Conservation (phyloP, 306 rosid species). For the Calophaca sinica region DNA sequence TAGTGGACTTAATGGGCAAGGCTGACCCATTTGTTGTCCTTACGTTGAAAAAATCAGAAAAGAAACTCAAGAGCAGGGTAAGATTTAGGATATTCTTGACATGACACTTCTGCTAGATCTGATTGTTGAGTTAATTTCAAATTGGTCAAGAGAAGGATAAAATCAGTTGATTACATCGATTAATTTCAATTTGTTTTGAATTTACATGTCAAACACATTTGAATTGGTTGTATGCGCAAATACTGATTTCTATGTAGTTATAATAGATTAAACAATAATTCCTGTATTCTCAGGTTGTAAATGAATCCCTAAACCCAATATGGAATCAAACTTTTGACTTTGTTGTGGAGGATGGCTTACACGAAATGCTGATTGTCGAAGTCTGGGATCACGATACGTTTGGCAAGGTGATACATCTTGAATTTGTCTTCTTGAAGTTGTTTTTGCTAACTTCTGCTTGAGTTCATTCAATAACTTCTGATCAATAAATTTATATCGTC, state of each 20-base stretch:
- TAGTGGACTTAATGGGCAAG: slow-evolving; percentile 85
- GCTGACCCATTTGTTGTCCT: slow-evolving; percentile 91
- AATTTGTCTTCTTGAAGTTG: slow-evolving; percentile 2
- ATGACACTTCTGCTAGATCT: neutral
- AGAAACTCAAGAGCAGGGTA: slow-evolving; percentile 86
- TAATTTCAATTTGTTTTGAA: neutral
- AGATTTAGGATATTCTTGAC: slow-evolving; percentile 42
- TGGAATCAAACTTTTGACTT: slow-evolving; percentile 98
- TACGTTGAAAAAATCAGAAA: slow-evolving; percentile 75
- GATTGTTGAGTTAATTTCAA: neutral
- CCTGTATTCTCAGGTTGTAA: slow-evolving; percentile 69
- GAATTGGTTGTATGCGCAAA: neutral
- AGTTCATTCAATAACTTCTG: neutral
- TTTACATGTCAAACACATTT: slow-evolving; percentile 28
- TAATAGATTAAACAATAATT: neutral
- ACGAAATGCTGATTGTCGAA: slow-evolving; percentile 82
- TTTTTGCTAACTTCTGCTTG: slow-evolving; percentile 1
- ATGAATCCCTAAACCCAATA: slow-evolving; percentile 79
- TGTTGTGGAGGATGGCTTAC: slow-evolving; percentile 93
- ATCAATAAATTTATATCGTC: neutral
- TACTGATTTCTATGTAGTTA: slow-evolving; percentile 10
- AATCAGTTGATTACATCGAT: neutral
- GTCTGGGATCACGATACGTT: slow-evolving; percentile 96
- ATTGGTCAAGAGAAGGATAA: neutral
- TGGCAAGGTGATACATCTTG: slow-evolving; percentile 74